These are phyloP conservation scores for Bombardia bombarda DNA, from an alignment of 495 filamentous ascomycete genomes.

Conservation along the genomic window DNA sequence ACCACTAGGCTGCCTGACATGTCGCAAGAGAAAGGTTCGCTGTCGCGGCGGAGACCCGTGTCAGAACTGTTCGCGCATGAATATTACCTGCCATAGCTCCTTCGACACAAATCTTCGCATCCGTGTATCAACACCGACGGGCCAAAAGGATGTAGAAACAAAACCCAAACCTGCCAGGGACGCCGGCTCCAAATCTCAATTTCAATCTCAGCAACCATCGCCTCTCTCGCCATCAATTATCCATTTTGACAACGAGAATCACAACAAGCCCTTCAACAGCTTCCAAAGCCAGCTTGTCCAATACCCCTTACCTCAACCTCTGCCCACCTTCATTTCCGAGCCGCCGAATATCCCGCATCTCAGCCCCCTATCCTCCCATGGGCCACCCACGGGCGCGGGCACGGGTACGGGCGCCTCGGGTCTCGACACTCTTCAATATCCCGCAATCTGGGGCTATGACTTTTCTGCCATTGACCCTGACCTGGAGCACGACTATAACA, in stretches of 20 bases:
- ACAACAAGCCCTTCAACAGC: conserved; percentile 3
- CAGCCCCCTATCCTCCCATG: conserved; percentile 2
- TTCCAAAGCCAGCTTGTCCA: conserved; percentile 7
- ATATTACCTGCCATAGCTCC: conserved; percentile 26
- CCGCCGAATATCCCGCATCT: conserved; percentile 3
- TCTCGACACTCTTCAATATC: conserved; percentile 7
- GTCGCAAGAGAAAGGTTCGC: conserved; percentile 29
- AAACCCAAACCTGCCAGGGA: conserved; percentile 5
- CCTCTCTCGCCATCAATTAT: neutral
- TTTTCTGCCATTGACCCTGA: conserved; percentile 11
- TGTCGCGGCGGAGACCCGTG: conserved; percentile 27
- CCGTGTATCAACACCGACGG: conserved; percentile 19
- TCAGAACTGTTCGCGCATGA: conserved; percentile 26
- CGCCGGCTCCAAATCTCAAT: neutral
- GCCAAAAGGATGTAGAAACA: conserved; percentile 16
- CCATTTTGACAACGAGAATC: neutral
- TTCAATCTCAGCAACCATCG: neutral
- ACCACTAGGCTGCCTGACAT: conserved; percentile 26
- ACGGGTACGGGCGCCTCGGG: neutral
- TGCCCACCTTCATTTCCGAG: neutral
- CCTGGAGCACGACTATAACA: conserved; percentile 5
- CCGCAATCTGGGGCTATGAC: conserved; percentile 11
- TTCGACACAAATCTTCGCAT: conserved; percentile 29
- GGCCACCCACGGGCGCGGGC: no score
- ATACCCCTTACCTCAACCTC: conserved; percentile 1